Percentiles rank a stretch among this genome's conserved stretches.
Conservation (phyloP, 768 basidiomycete genomes). For the Lactarius indigo region DNA sequence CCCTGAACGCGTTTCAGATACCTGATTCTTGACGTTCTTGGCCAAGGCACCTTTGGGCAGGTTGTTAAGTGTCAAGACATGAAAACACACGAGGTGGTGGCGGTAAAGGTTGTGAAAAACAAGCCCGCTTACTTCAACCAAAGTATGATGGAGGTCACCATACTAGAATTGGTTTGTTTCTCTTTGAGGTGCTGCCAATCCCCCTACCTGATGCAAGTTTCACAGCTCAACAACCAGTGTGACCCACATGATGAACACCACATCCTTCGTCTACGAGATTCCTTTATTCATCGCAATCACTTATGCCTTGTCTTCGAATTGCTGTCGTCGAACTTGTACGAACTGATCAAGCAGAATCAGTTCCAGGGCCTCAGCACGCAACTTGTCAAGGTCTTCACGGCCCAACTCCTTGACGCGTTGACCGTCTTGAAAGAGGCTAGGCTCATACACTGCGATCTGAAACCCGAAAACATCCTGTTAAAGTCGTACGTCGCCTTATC, state of each 20-base stretch:
- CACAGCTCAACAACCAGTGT: slow-evolving; percentile 86
- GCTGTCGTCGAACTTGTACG: slow-evolving; percentile 95
- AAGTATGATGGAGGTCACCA: slow-evolving; percentile 99
- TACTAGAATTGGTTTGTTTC: slow-evolving; percentile 81
- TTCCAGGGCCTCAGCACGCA: slow-evolving; percentile 97
- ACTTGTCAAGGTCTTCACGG: slow-evolving; percentile 97
- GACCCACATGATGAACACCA: slow-evolving; percentile 96
- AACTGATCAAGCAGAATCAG: slow-evolving; percentile 99
- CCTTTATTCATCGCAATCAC: slow-evolving; percentile 95
- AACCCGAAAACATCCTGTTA: slow-evolving; percentile 96
- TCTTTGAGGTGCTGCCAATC: slow-evolving; percentile 8
- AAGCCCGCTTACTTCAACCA: slow-evolving; percentile 99
- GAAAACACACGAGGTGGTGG: slow-evolving; percentile 98
- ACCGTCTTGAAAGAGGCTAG: slow-evolving; percentile 92
- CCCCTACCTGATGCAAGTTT: neutral
- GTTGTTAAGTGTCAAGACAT: slow-evolving; percentile 99
- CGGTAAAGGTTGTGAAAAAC: slow-evolving; percentile 99
- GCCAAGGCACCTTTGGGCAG: slow-evolving; percentile 98
- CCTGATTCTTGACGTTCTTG: slow-evolving; percentile 95
- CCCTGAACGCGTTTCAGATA: slow-evolving; percentile 52
- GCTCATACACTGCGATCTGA: slow-evolving; percentile 96
- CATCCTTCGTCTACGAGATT: slow-evolving; percentile 90
- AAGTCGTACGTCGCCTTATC: slow-evolving; percentile 65
- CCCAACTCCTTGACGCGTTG: slow-evolving; percentile 89
- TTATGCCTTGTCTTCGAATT: slow-evolving; percentile 98